Base-by-base conservation (phyloP, 106 monocot genomes). In the Chionographis japonica region DNA sequence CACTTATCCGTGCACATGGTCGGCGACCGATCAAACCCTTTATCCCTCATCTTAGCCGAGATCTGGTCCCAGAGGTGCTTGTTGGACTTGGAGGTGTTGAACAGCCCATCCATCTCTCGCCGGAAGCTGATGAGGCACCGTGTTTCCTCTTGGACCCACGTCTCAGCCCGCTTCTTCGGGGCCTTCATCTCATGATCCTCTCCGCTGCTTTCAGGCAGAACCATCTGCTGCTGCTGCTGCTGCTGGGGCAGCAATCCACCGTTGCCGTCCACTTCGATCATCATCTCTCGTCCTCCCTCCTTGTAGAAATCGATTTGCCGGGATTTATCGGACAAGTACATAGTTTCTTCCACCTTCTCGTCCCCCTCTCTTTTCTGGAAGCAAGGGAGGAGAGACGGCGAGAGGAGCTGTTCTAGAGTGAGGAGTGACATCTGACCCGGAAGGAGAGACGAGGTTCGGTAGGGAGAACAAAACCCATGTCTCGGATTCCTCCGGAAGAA, bases 1-100 rank as follows among this genome's bases (percentile, higher is more conserved):
- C 95, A 95, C 81, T 95, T 95, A 68, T 95, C 88, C 0, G 95
- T 95, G 78, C 95, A 95, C 91, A 91, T 95, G 17, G 88, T 95
- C 35, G 95, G 88, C 17, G 88, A 95, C 17, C 91, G 66, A 49
- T 95, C 95, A 37, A 81, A 95, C 53, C 95, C 95, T 41, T 86
- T 81, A n/a, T 86, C 84, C 59, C 91, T 65, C 91, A 91, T 91
- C 86, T 82, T 86, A 15, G 79, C 70, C 3, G 95, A 95, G 54
- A 95, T 95, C 75, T 88, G 76, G 74, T 91, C 95, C 91, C 95
- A 91, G 58, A 95, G 66, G 56, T 95, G 95, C 77, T 86, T 95
- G 62, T 95, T 95, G 12, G 95, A 95, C 69, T 95, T 95, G 49
- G 91, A 88, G 27, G 91, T 91, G 54, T 95, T 95, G 75, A 95